Evolutionary conservation across 2,329 filamentous ascomycete genomes (phyloP), one percentile per base, ranked within the genome.

Genomic region (Microascus cirrosus): DNA sequence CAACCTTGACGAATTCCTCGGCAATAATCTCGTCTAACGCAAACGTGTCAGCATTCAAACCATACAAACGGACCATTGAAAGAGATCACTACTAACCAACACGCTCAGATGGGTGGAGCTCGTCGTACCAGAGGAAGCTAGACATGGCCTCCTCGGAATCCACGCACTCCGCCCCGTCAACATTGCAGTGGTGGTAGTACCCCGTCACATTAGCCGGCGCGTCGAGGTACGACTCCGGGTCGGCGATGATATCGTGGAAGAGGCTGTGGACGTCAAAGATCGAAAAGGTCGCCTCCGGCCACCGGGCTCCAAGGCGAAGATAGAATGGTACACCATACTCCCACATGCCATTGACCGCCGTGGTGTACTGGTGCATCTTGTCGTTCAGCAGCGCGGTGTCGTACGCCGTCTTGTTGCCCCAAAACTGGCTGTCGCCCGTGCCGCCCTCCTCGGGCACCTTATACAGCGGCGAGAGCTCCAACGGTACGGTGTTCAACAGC

Each of bases 101-200:
- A 69, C 82, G 80, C 69, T 84, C 77, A 34, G 83, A 84, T 0
- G 87, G 86, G 72, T 93, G 89, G 66, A 92, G 68, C 66, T 84
- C 80, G 69, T 93, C 87, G 64, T 77, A 79, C 86, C 87, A 92
- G 67, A 90, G 62, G 67, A 81, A 92, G 53, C 80, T 83, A 62
- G 86, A 80, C 36, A 74, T 69, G 36, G 74, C 73, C 3, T 74
- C 59, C 15, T 69, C 62, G 42, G 72, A 71, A 59, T 71, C 59
- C 4, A 65, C 65, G 61, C 78, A 82, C 4, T 66, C 60, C 4
- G 59, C 61, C 60, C 24, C 63, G 13, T 60, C 59, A 1, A 66
- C 58, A 25, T 67, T 56, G 64, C 87, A 90, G 24, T 79, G 70
- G 52, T 80, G 74, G 58, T 79, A 82, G 51, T 73, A 81, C 0